Evolutionary conservation across 169 alveolate genomes (phyloP), one percentile per base, ranked within the genome.

Genomic region (Cryptosporidium viatorum): DNA sequence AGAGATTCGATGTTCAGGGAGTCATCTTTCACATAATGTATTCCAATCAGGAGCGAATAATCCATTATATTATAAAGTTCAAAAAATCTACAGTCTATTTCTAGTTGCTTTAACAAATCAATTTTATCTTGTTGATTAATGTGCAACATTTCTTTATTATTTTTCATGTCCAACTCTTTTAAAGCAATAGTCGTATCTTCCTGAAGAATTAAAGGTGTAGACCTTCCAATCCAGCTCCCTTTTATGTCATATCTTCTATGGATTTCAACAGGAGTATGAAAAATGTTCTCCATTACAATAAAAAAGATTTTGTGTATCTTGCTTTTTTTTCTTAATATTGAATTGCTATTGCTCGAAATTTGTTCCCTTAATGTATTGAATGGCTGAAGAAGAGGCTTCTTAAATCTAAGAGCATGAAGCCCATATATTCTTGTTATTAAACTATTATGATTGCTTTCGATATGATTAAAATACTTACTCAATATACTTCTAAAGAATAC

Each of bases 261-360:
- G 12, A 96, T 93, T 50, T 96, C 96, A 35, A 95, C 97, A 0
- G 97, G 94, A 26, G 99, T 96, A 80, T 96, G 96, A 89, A 98
- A 97, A 59, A 98, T 96, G 93, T 98, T 98, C 65, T 94, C 96
- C 99, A 98, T 98, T 35, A 97, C 98, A n/a, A 97, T 96, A 85
- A 98, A 97, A 93, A 96, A 97, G 52, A 95, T 91, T 84, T 96
- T 95, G 60, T 59, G 92, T 80, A 89, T 93, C 67, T 91, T 87
- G 71, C 74, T 91, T 68, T 70, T 29, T n/a, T 39, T 14, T 3
- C 75, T 62, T 14, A 80, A n/a, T 18, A 80, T 62, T 10, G 75
- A 35, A 18, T 69, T 29, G 69, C 62, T 16, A 29, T 62, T 65
- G 14, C 41, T 62, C 14, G 67, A 59, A 16, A 80, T 45, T 48